These are phyloP conservation scores for Marvania coccoides DNA, from an alignment of 139 green algal genomes.

Conservation along the genomic window DNA sequence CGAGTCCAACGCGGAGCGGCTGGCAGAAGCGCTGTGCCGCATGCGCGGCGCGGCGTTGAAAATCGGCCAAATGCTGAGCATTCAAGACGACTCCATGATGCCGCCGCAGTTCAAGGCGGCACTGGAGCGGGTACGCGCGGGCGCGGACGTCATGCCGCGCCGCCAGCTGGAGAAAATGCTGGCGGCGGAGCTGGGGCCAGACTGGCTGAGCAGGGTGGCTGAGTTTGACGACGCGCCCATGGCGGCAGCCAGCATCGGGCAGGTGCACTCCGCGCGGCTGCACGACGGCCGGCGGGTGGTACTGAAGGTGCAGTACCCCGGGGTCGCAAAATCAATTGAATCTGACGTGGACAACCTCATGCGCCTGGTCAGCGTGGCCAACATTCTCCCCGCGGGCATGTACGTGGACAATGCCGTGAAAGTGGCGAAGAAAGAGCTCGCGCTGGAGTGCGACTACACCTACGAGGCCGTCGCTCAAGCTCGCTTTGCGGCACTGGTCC, in stretches of 20 bases:
- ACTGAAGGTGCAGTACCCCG: constrained; percentile 93
- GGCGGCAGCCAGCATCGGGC: constrained; percentile 85
- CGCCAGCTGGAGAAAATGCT: constrained; percentile 78
- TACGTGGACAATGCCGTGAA: constrained; percentile 81
- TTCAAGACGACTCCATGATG: constrained; percentile 90
- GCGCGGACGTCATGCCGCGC: constrained; percentile 89
- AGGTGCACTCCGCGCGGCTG: constrained; percentile 68
- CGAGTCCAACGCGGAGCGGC: constrained; percentile 80
- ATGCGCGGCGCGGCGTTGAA: constrained; percentile 92
- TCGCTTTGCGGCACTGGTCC: constrained; percentile 57
- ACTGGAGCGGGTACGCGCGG: constrained; percentile 75
- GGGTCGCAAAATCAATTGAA: constrained; percentile 79
- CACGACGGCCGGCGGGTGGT: constrained; percentile 63
- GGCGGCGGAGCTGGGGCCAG: constrained; percentile 55
- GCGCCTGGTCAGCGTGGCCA: constrained; percentile 71
- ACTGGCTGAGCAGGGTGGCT: constrained; percentile 56
- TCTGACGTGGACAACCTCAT: constrained; percentile 94
- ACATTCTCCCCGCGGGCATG: constrained; percentile 77
- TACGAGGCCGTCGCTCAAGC: constrained; percentile 43
- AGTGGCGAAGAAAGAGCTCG: constrained; percentile 86
- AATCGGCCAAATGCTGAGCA: constrained; percentile 94
- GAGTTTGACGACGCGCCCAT: constrained; percentile 75
- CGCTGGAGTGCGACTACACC: constrained; percentile 90
- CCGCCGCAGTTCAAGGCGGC: constrained; percentile 72
- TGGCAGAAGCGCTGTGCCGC: constrained; percentile 84